These are phyloP conservation scores for Hylodesmum podocarpum DNA, from an alignment of 306 rosid genomes.

Conservation along the genomic window DNA sequence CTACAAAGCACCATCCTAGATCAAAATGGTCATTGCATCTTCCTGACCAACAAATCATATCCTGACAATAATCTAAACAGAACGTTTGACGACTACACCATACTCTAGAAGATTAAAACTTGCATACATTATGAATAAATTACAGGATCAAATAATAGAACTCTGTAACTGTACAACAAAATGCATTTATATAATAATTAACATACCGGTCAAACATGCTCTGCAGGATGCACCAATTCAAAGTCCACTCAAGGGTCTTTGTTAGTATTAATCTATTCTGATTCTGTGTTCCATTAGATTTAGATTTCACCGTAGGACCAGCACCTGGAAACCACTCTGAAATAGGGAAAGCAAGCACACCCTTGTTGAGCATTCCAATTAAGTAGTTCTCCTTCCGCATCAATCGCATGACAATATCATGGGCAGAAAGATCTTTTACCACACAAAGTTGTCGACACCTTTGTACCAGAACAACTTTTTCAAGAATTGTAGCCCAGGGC, in stretches of 20 bases:
- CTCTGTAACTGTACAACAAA: neutral
- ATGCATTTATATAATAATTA: conserved; percentile 6
- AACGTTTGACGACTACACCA: neutral
- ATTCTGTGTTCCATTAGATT: conserved; percentile 48
- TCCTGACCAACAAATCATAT: conserved; percentile 16
- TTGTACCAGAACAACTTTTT: conserved; percentile 79
- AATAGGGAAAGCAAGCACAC: conserved; percentile 90
- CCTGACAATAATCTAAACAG: neutral
- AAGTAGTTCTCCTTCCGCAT: conserved; percentile 98
- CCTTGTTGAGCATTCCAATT: conserved; percentile 94
- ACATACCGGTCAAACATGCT: conserved; percentile 98
- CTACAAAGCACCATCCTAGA: neutral
- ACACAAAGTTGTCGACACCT: conserved; percentile 73
- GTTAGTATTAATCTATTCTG: conserved; percentile 61
- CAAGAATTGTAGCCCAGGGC: conserved; percentile 91
- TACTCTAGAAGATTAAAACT: neutral
- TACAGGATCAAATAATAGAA: conserved; percentile 20
- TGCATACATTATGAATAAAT: neutral
- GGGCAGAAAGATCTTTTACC: conserved; percentile 87
- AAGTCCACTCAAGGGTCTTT: conserved; percentile 95
- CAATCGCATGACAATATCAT: conserved; percentile 86
- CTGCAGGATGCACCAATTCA: conserved; percentile 94
- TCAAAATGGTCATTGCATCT: conserved; percentile 12
- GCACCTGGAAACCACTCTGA: conserved; percentile 88
- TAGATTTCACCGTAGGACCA: conserved; percentile 68